Conservation (phyloP, 768 basidiomycete genomes). For the Dacryopinax spathularia region DNA sequence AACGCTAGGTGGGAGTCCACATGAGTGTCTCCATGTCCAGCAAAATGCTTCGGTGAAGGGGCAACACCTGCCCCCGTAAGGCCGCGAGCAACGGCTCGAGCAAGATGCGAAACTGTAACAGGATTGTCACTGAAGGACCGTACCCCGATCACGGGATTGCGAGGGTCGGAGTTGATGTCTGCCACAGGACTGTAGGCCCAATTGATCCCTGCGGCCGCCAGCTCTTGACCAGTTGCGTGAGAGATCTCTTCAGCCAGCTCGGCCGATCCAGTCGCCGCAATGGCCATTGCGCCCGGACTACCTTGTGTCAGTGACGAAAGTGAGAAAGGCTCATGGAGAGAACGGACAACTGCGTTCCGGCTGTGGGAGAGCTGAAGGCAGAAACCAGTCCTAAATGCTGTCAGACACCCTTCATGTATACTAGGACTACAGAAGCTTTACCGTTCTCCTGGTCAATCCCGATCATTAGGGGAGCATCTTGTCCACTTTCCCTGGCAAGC, state of each 20-base stretch:
- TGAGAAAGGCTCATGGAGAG: neutral
- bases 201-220: constrained; percentile 49
- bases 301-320: neutral
- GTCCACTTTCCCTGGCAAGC: constrained; percentile 43
- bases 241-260: constrained; percentile 34
- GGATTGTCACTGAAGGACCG: constrained; percentile 61
- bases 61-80: constrained; percentile 39
- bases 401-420: neutral
- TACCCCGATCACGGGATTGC: constrained; percentile 61
- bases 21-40: constrained; percentile 60
- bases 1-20: constrained; percentile 56
- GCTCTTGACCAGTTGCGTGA: constrained; percentile 40
- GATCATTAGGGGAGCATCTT: constrained; percentile 42
- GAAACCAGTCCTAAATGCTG: constrained; percentile 44
- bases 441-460: constrained; percentile 68
- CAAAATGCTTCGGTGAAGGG: constrained; percentile 56
- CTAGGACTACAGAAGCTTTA: too few species aligned
- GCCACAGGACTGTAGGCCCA: constrained; percentile 59
- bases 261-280: constrained; percentile 40
- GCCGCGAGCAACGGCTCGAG: constrained; percentile 35
- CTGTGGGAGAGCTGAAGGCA: constrained; percentile 40
- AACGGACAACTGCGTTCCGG: constrained; percentile 55
- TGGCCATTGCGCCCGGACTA: constrained; percentile 63
- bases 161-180: constrained; percentile 54
- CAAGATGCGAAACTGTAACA: constrained; percentile 35